A percentile compares a stretch with the other conserved stretches of the same genome.
phyloP scores from a whole-genome alignment of 2,329 filamentous ascomycete species.

The Fusarium dimerum region DNA sequence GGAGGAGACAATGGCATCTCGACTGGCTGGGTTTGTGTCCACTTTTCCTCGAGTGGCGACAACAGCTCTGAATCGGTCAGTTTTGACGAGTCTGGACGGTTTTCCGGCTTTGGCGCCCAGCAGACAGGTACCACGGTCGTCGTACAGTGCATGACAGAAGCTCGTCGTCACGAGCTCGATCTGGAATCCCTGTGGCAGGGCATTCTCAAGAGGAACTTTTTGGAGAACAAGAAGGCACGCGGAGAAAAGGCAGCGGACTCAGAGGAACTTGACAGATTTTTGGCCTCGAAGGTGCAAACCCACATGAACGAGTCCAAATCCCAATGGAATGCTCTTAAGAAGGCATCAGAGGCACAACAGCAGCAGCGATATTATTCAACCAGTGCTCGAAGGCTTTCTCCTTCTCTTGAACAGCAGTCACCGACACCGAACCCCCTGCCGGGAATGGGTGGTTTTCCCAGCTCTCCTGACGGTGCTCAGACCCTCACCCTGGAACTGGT shows the following conservation, averaged over 20 bases:
- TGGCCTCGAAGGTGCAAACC: constrained; percentile 36
- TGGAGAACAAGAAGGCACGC: constrained; percentile 32
- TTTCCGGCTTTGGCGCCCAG: constrained; percentile 74
- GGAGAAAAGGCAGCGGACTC: constrained; percentile 23
- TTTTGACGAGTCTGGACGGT: constrained; percentile 52
- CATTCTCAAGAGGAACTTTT: constrained; percentile 39
- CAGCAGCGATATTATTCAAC: constrained; percentile 39
- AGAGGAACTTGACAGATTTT: constrained; percentile 31
- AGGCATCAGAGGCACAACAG: constrained; percentile 28
- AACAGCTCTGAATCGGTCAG: constrained; percentile 46
- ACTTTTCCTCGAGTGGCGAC: constrained; percentile 71
- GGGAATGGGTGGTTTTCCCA: background rate
- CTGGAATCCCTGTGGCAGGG: constrained; percentile 55
- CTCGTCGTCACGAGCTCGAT: constrained; percentile 52
- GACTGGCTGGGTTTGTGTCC: constrained; percentile 96
- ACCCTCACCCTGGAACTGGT: constrained; percentile 21
- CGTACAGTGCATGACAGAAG: constrained; percentile 59
- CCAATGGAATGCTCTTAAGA: constrained; percentile 39
- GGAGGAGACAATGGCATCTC: constrained; percentile 80
- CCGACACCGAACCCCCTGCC: background rate
- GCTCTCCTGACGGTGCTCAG: background rate
- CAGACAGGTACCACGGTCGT: constrained; percentile 54
- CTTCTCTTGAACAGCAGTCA: background rate
- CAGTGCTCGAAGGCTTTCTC: constrained; percentile 24
- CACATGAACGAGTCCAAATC: constrained; percentile 30